phyloP scores from a whole-genome alignment of 208 protist genomes.

The Leishmania gerbilli region DNA sequence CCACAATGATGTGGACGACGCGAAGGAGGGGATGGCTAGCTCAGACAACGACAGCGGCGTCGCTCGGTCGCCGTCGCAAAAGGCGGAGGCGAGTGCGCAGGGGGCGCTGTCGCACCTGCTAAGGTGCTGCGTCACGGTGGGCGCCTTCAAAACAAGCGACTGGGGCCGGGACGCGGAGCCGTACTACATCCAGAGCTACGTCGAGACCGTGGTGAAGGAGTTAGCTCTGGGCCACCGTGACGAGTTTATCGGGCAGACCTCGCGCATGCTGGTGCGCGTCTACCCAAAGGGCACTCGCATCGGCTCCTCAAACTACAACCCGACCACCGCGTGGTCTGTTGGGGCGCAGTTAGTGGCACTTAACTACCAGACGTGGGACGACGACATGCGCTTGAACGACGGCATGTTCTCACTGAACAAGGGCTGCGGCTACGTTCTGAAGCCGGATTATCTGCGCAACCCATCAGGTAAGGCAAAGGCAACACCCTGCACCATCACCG shows the following conservation, averaged over 20 bases:
- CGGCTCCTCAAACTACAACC: constrained; percentile 93
- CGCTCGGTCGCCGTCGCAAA: neutral
- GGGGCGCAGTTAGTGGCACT: constrained; percentile 92
- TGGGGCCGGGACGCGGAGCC: constrained; percentile 50
- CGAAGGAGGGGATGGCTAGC: constrained; percentile 17
- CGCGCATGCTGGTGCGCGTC: constrained; percentile 75
- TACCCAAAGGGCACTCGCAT: constrained; percentile 94
- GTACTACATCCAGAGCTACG: constrained; percentile 63
- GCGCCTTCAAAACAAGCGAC: constrained; percentile 46
- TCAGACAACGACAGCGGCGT: neutral
- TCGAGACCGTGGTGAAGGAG: constrained; percentile 49
- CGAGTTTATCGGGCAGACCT: constrained; percentile 59
- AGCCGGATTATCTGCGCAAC: constrained; percentile 71
- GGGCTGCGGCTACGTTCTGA: constrained; percentile 93
- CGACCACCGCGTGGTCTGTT: constrained; percentile 67
- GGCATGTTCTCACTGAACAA: constrained; percentile 93
- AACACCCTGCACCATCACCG: constrained; percentile 28
- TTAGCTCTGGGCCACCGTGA: constrained; percentile 24
- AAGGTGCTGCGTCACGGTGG: constrained; percentile 43
- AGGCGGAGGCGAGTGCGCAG: constrained; percentile 22
- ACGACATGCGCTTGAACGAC: constrained; percentile 74
- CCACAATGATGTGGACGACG: constrained; percentile 34
- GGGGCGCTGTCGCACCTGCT: constrained; percentile 30
- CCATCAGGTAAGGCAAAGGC: constrained; percentile 10
- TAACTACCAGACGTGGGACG: constrained; percentile 88